Percentiles rank a stretch among this genome's conserved stretches.
Evolutionary conservation across 2,329 filamentous ascomycete species (phyloP).

Genomic region (Ophiostoma perfectum): DNA sequence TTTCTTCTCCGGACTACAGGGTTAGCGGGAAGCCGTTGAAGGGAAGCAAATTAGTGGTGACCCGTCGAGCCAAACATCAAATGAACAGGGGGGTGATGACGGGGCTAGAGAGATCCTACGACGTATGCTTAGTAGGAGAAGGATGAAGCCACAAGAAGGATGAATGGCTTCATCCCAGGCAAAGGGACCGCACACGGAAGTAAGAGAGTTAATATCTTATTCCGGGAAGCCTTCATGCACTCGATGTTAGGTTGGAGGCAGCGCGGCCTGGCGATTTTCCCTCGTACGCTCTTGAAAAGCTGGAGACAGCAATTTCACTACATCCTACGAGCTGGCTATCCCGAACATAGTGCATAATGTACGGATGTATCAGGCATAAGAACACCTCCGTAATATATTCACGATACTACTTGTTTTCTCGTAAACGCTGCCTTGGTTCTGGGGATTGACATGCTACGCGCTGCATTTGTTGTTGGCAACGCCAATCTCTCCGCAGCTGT

Average conservation of each 20-base stretch:
- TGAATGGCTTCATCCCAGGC: too few species aligned
- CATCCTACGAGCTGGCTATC: neutral
- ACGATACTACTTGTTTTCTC: neutral
- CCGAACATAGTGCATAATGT: slow-evolving; percentile 1
- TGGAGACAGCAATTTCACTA: neutral
- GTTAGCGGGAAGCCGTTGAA: slow-evolving; percentile 21
- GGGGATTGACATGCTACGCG: slow-evolving; percentile 5
- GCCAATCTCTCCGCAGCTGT: slow-evolving; percentile 1
- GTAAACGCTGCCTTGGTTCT: neutral
- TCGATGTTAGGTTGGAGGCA: too few species aligned
- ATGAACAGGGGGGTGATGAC: neutral
- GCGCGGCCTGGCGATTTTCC: too few species aligned
- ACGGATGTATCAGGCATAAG: neutral
- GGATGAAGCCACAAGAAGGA: too few species aligned
- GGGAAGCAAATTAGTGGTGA: slow-evolving; percentile 8
- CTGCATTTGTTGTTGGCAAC: neutral
- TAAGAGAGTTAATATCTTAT: too few species aligned
- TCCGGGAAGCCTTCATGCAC: too few species aligned
- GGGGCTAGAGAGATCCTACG: neutral
- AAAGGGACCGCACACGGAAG: too few species aligned
- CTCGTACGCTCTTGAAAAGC: neutral
- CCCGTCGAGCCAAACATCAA: neutral
- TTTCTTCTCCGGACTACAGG: slow-evolving; percentile 19
- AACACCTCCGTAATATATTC: neutral
- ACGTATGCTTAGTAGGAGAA: too few species aligned